These are phyloP conservation scores for Boletus pseudopeckii DNA, from an alignment of 768 basidiomycete genomes.

Conservation along the genomic window DNA sequence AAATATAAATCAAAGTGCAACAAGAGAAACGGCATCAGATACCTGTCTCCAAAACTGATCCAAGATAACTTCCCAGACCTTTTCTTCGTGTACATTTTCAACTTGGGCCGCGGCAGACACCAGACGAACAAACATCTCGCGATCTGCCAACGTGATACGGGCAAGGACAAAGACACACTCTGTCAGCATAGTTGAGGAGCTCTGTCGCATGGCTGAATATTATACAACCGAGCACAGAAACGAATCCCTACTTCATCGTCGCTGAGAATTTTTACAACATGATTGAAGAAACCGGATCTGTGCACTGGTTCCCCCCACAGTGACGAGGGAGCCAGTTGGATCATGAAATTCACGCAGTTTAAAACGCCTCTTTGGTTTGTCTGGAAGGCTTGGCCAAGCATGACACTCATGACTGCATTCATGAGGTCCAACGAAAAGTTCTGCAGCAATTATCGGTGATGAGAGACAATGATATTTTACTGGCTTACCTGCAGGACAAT, in stretches of 20 bases:
- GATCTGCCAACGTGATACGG: conserved; percentile 66
- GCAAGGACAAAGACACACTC: conserved; percentile 74
- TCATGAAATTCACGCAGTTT: conserved; percentile 52
- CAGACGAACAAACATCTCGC: conserved; percentile 65
- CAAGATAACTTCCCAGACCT: conserved; percentile 63
- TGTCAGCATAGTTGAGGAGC: conserved; percentile 41
- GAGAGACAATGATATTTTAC: not conserved
- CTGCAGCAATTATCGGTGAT: conserved; percentile 34
- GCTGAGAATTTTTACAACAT: conserved; percentile 54
- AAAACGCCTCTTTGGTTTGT: conserved; percentile 63
- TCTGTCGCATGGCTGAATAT: conserved; percentile 22
- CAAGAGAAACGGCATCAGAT: conserved; percentile 21
- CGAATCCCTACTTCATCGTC: conserved; percentile 59
- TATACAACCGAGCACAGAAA: not conserved
- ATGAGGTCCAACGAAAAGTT: conserved; percentile 55
- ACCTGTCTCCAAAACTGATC: conserved; percentile 85
- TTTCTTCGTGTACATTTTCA: conserved; percentile 45
- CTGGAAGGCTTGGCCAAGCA: conserved; percentile 46
- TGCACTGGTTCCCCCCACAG: conserved; percentile 77
- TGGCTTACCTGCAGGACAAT: conserved; percentile 58
- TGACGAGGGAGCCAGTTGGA: conserved; percentile 59
- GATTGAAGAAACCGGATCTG: conserved; percentile 66
- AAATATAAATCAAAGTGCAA: not conserved
- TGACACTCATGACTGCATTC: conserved; percentile 48
- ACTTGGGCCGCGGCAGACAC: conserved; percentile 58